These are phyloP conservation scores for Antrodiella citrinella DNA, from an alignment of 768 basidiomycete species.

Conservation along the genomic window DNA sequence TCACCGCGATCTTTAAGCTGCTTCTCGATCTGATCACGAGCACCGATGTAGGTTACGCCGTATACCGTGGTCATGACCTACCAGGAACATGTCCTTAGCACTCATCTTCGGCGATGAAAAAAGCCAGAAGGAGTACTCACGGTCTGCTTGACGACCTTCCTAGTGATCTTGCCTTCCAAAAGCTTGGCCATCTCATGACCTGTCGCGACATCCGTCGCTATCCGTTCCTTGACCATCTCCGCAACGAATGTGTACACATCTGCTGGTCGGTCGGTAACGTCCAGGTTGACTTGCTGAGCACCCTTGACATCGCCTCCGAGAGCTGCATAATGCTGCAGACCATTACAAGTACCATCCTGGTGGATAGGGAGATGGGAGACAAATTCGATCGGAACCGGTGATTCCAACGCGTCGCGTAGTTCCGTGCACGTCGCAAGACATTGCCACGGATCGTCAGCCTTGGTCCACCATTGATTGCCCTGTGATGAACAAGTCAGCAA, in stretches of 20 bases:
- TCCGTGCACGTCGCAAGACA: conserved; percentile 91
- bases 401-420: conserved; percentile 70
- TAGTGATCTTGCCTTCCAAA: conserved; percentile 68
- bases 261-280: conserved; percentile 74
- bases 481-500: conserved; percentile 17
- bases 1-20: conserved; percentile 76
- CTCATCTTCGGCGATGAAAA: background rate
- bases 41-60: conserved; percentile 93
- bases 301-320: conserved; percentile 88
- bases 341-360: conserved; percentile 98
- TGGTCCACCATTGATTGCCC: conserved; percentile 82
- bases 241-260: conserved; percentile 95
- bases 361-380: conserved; percentile 81
- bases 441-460: conserved; percentile 96
- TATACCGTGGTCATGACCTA: conserved; percentile 99
- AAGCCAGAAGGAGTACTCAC: conserved; percentile 32
- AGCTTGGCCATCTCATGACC: conserved; percentile 44
- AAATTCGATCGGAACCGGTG: conserved; percentile 49
- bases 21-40: conserved; percentile 87
- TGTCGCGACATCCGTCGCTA: conserved; percentile 46
- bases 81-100: background rate
- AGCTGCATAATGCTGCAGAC: conserved; percentile 96
- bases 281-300: conserved; percentile 88
- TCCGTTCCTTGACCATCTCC: conserved; percentile 66
- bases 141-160: conserved; percentile 98